phyloP scores from a whole-genome alignment of 768 basidiomycete species.

The Clathrus columnatus region DNA sequence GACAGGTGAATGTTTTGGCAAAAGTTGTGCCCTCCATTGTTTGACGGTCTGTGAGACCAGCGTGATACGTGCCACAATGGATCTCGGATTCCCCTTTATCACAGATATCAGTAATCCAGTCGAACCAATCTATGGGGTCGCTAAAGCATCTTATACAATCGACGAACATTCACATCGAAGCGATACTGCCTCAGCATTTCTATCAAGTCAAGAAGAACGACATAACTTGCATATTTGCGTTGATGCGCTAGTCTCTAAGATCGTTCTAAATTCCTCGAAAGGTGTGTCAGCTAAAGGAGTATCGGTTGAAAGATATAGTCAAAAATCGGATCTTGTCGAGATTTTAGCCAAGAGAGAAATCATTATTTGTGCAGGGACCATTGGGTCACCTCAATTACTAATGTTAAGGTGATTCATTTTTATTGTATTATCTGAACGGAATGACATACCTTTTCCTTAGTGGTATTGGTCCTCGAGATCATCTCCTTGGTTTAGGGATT shows the following conservation, averaged over 20 bases:
- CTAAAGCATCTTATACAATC: background rate
- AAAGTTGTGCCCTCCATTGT: background rate
- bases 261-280: too few relatives aligned
- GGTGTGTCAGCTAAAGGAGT: background rate
- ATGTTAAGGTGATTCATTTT: slow-evolving; percentile 17
- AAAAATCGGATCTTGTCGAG: too few relatives aligned
- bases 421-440: background rate
- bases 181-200: background rate
- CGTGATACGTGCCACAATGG: background rate
- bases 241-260: too few relatives aligned
- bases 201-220: background rate
- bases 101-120: background rate
- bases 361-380: slow-evolving; percentile 18
- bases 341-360: slow-evolving; percentile 13
- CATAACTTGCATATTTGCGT: too few relatives aligned
- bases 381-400: slow-evolving; percentile 18
- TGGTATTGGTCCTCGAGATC: slow-evolving; percentile 14
- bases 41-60: too few relatives aligned
- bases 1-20: background rate
- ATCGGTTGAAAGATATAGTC: background rate
- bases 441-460: background rate
- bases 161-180: background rate
- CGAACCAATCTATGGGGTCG: background rate
- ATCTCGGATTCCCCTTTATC: background rate
- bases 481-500: background rate